These are phyloP conservation scores for Carex pumila DNA, from an alignment of 176 grass and related monocot species.

Conservation along the genomic window DNA sequence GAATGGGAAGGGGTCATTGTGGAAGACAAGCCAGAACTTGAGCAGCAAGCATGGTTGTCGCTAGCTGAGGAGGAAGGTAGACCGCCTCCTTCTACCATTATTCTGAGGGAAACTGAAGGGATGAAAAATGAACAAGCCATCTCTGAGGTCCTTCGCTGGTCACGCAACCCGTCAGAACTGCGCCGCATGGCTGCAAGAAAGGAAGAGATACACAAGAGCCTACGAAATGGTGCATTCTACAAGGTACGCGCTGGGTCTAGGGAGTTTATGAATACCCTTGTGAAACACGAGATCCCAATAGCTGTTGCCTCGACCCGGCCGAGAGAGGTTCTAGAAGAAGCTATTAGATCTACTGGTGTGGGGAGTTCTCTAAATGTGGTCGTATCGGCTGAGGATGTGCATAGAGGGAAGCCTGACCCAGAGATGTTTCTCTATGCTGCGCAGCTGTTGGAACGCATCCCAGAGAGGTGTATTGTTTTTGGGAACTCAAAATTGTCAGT, in stretches of 20 bases:
- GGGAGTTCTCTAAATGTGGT: slow-evolving; percentile 47
- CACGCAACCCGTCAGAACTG: slow-evolving; percentile 51
- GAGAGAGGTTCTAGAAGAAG: slow-evolving; percentile 53
- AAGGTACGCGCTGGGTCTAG: slow-evolving; percentile 65
- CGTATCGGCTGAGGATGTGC: slow-evolving; percentile 67
- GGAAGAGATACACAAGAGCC: slow-evolving; percentile 61
- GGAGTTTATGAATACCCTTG: slow-evolving; percentile 84
- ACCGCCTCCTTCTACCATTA: slow-evolving; percentile 43
- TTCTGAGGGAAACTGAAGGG: slow-evolving; percentile 62
- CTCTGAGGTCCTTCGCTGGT: slow-evolving; percentile 93
- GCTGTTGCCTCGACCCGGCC: slow-evolving; percentile 64
- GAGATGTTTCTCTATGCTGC: slow-evolving; percentile 94
- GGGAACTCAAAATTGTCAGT: slow-evolving; percentile 78
- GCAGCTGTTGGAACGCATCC: slow-evolving; percentile 66
- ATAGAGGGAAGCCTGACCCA: slow-evolving; percentile 82
- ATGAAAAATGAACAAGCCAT: slow-evolving; percentile 95
- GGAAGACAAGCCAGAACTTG: slow-evolving; percentile 62
- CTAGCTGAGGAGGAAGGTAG: slow-evolving; percentile 71
- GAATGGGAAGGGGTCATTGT: slow-evolving; percentile 91
- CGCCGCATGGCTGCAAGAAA: slow-evolving; percentile 47
- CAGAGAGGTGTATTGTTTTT: slow-evolving; percentile 84
- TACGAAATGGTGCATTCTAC: slow-evolving; percentile 34
- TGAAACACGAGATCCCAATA: slow-evolving; percentile 82
- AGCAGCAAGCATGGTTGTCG: slow-evolving; percentile 63
- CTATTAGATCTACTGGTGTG: slow-evolving; percentile 52